phyloP scores from a whole-genome alignment of 225 moss, liverwort and hornwort genomes.

The Sphagnum contortum region DNA sequence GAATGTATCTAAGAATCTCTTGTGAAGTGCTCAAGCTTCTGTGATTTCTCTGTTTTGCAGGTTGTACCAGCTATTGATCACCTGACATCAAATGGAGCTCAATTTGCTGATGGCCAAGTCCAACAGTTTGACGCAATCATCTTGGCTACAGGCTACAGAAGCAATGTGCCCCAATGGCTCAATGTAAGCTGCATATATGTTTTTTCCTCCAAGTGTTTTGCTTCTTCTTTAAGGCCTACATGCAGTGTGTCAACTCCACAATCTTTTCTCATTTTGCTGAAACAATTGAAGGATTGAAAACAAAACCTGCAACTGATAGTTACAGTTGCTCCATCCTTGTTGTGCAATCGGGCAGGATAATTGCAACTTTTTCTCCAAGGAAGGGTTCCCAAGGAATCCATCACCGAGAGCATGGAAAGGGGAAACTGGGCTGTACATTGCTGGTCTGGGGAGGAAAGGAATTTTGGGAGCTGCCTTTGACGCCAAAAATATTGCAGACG shows the following conservation, averaged over 20 bases:
- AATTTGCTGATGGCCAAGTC: slow-evolving; percentile 22
- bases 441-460: slow-evolving; percentile 33
- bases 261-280: too few species aligned
- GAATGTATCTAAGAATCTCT: too few species aligned
- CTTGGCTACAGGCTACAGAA: slow-evolving; percentile 45
- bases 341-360: not conserved
- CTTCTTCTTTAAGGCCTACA: too few species aligned
- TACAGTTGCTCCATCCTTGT: too few species aligned
- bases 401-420: slow-evolving; percentile 34
- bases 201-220: too few species aligned
- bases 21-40: too few species aligned
- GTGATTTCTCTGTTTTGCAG: slow-evolving; percentile 8
- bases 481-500: slow-evolving; percentile 33
- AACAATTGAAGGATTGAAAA: too few species aligned
- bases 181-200: slow-evolving; percentile 12
- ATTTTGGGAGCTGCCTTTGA: slow-evolving; percentile 40
- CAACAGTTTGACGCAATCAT: slow-evolving; percentile 31
- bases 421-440: slow-evolving; percentile 38
- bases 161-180: slow-evolving; percentile 58
- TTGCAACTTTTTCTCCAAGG: not conserved
- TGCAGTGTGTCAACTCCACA: too few species aligned
- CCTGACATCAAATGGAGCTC: slow-evolving; percentile 20
- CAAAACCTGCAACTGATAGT: too few species aligned
- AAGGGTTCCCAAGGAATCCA: slow-evolving; percentile 18
- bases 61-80: slow-evolving; percentile 24